These are phyloP conservation scores for Pseudogymnoascus sp. DNA, from an alignment of 2,329 filamentous ascomycete genomes.

Conservation along the genomic window DNA sequence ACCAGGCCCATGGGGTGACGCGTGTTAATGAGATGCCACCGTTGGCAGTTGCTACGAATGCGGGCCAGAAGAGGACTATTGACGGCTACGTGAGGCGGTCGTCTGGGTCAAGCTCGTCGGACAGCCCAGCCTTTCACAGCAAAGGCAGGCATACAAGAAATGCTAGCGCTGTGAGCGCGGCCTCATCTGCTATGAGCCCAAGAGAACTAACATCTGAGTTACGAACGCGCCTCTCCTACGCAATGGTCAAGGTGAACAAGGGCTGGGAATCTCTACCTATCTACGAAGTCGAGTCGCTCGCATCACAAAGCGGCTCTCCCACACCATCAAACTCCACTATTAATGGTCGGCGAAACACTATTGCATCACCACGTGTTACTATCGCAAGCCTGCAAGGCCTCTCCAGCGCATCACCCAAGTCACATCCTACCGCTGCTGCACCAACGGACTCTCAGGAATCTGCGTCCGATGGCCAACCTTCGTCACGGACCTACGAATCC, in stretches of 20 bases:
- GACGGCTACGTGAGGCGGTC: conserved; percentile 62
- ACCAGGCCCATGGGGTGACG: conserved; percentile 9
- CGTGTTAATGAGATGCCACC: conserved; percentile 12
- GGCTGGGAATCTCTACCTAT: conserved; percentile 76
- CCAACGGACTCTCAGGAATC: conserved; percentile 27
- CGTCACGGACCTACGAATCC: conserved; percentile 33
- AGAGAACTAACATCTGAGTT: conserved; percentile 57
- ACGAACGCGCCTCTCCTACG: conserved; percentile 78
- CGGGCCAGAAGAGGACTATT: conserved; percentile 64
- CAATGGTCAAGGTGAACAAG: conserved; percentile 87
- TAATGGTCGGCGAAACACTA: conserved; percentile 42
- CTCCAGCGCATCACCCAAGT: conserved; percentile 6
- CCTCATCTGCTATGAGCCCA: conserved; percentile 51
- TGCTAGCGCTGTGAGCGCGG: conserved; percentile 56
- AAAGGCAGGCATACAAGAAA: conserved; percentile 55
- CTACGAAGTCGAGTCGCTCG: conserved; percentile 66
- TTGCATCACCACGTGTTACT: conserved; percentile 45
- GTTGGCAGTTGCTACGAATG: conserved; percentile 15
- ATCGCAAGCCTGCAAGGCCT: conserved; percentile 29
- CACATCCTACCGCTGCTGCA: conserved; percentile 13
- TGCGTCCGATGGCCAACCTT: conserved; percentile 25
- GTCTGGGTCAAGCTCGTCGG: conserved; percentile 36
- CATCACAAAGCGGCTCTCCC: conserved; percentile 60
- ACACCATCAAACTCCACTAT: conserved; percentile 50
- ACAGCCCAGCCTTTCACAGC: conserved; percentile 28